Evolutionary conservation across 768 basidiomycete species (phyloP).

Genomic region (Cantharellus anzutake): DNA sequence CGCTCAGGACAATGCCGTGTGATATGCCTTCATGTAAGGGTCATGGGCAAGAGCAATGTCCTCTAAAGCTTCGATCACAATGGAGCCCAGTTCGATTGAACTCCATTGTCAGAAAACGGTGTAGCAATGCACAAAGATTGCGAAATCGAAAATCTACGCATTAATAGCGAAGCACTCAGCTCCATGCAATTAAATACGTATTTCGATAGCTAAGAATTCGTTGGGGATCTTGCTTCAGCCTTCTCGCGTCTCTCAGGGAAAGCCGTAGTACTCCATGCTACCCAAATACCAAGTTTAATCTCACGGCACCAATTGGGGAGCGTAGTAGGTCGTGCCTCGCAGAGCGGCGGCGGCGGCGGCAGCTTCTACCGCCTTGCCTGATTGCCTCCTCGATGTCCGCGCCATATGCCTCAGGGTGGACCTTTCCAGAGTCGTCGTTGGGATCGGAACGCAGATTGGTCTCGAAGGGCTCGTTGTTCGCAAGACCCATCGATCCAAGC

Average conservation of each 20-base stretch:
- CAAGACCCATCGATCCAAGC: not conserved
- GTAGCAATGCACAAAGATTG: slow-evolving; percentile 3
- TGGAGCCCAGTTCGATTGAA: slow-evolving; percentile 6
- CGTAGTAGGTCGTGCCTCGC: not conserved
- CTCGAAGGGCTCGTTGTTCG: not conserved
- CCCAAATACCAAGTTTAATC: not conserved
- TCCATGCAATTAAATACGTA: not conserved
- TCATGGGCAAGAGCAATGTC: slow-evolving; percentile 6
- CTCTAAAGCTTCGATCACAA: slow-evolving; percentile 6
- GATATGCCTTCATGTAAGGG: slow-evolving; percentile 9
- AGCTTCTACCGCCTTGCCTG: slow-evolving; percentile 1
- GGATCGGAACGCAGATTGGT: not conserved
- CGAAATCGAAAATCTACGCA: not conserved
- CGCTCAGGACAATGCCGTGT: slow-evolving; percentile 10
- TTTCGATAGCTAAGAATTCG: slow-evolving; percentile 3
- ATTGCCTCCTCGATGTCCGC: not conserved
- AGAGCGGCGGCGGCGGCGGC: slow-evolving; percentile 2
- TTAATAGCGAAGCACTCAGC: not conserved
- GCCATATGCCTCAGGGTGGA: not conserved
- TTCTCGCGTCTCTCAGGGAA: slow-evolving; percentile 5
- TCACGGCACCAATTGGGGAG: not conserved
- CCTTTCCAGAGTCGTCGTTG: not conserved
- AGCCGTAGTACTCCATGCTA: slow-evolving; percentile 1
- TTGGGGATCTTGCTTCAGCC: slow-evolving; percentile 10
- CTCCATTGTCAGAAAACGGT: too few species aligned